A percentile compares a stretch with the other conserved stretches of the same genome.
Conservation (phyloP, 768 basidiomycete species). For the Trametes maxima region DNA sequence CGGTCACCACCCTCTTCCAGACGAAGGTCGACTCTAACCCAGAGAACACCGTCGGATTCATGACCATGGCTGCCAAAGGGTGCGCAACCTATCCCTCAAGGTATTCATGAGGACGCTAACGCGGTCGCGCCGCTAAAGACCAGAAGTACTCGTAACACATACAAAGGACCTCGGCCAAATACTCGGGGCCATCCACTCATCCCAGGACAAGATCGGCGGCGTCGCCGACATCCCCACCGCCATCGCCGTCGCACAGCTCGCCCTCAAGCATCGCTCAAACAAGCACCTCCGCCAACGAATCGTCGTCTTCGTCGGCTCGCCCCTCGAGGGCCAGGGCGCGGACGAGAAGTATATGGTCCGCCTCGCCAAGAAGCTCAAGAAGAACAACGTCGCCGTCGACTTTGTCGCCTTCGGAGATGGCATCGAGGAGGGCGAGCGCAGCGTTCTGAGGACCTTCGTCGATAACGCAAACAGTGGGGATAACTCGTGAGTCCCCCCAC, state of each 20-base stretch:
- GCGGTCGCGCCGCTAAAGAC: constrained; percentile 45
- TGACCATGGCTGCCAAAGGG: constrained; percentile 99
- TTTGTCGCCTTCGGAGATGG: constrained; percentile 90
- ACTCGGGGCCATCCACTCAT: constrained; percentile 72
- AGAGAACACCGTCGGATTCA: constrained; percentile 95
- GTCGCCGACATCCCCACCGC: constrained; percentile 86
- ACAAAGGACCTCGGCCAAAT: constrained; percentile 95
- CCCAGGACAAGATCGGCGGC: constrained; percentile 76
- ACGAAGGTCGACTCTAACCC: constrained; percentile 96
- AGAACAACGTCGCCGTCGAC: constrained; percentile 98
- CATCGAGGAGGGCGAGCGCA: constrained; percentile 72
- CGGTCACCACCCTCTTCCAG: constrained; percentile 86
- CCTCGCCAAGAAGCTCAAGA: constrained; percentile 96
- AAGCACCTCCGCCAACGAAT: constrained; percentile 97
- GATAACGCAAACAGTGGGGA: constrained; percentile 81
- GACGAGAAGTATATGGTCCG: constrained; percentile 82
- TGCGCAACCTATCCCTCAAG: constrained; percentile 34
- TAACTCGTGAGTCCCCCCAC: constrained; percentile 70
- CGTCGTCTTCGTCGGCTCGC: constrained; percentile 91
- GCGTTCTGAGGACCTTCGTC: constrained; percentile 78
- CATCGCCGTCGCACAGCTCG: constrained; percentile 92
- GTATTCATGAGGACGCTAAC: neutral
- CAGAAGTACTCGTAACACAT: constrained; percentile 95
- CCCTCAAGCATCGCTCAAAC: constrained; percentile 96
- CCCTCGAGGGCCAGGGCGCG: constrained; percentile 67